A percentile compares a stretch with the other conserved stretches of the same genome.
Conservation (phyloP, 495 filamentous ascomycete species). For the Bacidia rubella region DNA sequence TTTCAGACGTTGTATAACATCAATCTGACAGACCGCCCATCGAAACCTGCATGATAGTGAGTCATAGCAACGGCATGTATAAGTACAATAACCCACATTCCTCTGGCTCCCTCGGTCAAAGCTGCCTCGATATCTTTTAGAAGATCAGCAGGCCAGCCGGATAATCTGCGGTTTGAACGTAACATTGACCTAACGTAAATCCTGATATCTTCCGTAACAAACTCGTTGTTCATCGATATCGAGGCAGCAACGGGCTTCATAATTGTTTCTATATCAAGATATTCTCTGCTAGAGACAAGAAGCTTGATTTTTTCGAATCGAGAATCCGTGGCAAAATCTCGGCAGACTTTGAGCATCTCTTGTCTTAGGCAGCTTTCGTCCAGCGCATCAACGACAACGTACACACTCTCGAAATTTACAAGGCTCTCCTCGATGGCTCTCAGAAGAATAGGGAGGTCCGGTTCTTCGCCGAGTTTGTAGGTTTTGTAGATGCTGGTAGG, state of each 20-base stretch:
- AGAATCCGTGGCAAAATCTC: slow-evolving; percentile 17
- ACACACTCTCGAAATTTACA: slow-evolving; percentile 10
- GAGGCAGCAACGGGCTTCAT: slow-evolving; percentile 14
- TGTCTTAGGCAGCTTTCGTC: slow-evolving; percentile 21
- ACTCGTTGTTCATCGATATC: slow-evolving; percentile 24
- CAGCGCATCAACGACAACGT: slow-evolving; percentile 24
- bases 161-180: slow-evolving; percentile 12
- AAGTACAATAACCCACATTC: slow-evolving; percentile 23
- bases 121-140: slow-evolving; percentile 19
- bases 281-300: slow-evolving; percentile 29
- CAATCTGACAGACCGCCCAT: slow-evolving; percentile 33
- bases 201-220: slow-evolving; percentile 25
- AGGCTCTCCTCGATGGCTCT: slow-evolving; percentile 5
- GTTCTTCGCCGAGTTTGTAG: slow-evolving; percentile 3
- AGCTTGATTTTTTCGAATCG: slow-evolving; percentile 26
- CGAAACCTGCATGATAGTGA: slow-evolving; percentile 24
- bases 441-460: not conserved
- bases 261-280: slow-evolving; percentile 24
- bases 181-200: slow-evolving; percentile 19
- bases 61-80: not conserved
- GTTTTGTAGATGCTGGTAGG: slow-evolving; percentile 8
- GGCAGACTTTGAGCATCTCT: slow-evolving; percentile 15
- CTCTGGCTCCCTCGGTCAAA: slow-evolving; percentile 23
- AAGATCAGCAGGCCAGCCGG: slow-evolving; percentile 14
- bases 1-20: slow-evolving; percentile 21